phyloP scores from a whole-genome alignment of 1,284 basidiomycete species.

The Fistulinella staudtii region DNA sequence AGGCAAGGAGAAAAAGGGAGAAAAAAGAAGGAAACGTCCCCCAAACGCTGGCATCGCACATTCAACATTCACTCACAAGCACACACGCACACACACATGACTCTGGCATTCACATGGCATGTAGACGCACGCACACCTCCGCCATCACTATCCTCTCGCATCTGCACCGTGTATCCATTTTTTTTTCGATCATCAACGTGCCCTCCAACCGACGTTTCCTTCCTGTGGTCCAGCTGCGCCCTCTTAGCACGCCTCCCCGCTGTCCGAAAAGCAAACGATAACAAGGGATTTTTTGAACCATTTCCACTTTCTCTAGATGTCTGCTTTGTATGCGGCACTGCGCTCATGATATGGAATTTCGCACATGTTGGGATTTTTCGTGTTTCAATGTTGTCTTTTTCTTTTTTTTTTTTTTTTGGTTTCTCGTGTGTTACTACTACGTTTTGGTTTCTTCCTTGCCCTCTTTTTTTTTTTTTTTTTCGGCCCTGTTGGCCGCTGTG shows the following conservation, averaged over 20 bases:
- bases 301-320: slow-evolving; percentile 8
- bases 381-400: too few species aligned
- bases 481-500: too few species aligned
- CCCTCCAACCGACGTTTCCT: not conserved
- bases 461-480: not conserved
- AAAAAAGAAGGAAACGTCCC: not conserved
- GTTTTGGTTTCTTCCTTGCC: not conserved
- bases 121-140: slow-evolving; percentile 2
- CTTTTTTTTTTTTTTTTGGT: not conserved
- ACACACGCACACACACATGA: not conserved
- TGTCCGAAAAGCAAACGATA: too few species aligned
- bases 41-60: not conserved
- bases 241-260: too few species aligned
- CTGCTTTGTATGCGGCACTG: slow-evolving; percentile 1
- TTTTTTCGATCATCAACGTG: not conserved
- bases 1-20: not conserved
- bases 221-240: slow-evolving; percentile 7
- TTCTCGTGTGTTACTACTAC: slow-evolving; percentile 11
- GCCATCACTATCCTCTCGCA: not conserved
- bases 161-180: slow-evolving; percentile 4
- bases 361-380: slow-evolving; percentile 1
- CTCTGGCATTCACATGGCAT: slow-evolving; percentile 12
- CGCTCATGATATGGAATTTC: slow-evolving; percentile 6
- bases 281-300: too few species aligned
- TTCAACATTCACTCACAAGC: not conserved